phyloP scores from a whole-genome alignment of 2,329 filamentous ascomycete genomes.

The Aureobasidium melanogenum region DNA sequence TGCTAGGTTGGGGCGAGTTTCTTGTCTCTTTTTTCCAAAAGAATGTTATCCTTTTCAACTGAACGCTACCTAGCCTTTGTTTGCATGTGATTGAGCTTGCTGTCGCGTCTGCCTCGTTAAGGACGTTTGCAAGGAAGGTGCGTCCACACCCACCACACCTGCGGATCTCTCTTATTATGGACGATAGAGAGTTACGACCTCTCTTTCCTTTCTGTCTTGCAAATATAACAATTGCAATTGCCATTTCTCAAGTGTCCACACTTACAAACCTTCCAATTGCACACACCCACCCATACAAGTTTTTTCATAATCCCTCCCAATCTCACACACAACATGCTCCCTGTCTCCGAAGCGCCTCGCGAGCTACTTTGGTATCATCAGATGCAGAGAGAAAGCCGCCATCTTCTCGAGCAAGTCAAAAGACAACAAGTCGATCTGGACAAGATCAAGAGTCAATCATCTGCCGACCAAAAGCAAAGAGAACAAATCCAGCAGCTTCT shows the following conservation, averaged over 20 bases:
- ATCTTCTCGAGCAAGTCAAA: neutral
- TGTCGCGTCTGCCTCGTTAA: neutral
- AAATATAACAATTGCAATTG: neutral
- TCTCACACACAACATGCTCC: neutral
- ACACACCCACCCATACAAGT: no score
- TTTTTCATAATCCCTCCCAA: no score
- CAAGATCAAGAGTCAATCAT: neutral
- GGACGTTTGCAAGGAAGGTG: neutral
- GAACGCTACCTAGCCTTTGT: neutral
- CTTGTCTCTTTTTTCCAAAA: conserved; percentile 8
- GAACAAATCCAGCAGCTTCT: neutral
- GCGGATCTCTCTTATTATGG: no score
- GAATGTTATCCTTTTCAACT: conserved; percentile 9
- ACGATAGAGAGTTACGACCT: no score
- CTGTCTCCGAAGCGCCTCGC: neutral
- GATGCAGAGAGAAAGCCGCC: neutral
- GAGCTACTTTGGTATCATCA: conserved; percentile 9
- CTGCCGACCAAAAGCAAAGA: neutral
- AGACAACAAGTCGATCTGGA: neutral
- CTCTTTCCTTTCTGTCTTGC: neutral
- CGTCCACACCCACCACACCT: no score
- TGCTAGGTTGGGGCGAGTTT: conserved; percentile 11
- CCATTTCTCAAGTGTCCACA: no score
- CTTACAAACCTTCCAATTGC: no score
- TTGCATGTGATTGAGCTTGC: neutral